Percentiles rank a stretch among this genome's conserved stretches.
phyloP scores from a whole-genome alignment of 139 green algal genomes.

The Desmodesmus armatus region DNA sequence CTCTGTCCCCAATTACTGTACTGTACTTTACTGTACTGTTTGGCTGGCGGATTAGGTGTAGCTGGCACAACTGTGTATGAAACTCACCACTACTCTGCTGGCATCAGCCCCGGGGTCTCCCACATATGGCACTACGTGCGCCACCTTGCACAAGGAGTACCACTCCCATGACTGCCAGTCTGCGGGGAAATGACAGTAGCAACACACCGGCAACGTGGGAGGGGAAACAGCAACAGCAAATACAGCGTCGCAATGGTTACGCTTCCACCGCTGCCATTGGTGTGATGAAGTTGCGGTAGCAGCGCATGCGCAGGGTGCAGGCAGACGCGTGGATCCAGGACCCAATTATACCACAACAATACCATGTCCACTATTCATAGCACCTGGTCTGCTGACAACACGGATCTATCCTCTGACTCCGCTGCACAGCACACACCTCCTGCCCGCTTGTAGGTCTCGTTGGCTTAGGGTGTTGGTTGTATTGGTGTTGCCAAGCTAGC shows the following conservation, averaged over 20 bases:
- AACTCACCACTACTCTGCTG: too few species aligned
- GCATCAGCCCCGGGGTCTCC: constrained; percentile 24
- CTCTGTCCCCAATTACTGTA: too few species aligned
- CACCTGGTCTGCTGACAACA: too few species aligned
- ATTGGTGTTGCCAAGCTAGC: too few species aligned
- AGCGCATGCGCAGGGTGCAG: not conserved
- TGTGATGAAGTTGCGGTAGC: not conserved
- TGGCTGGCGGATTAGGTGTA: too few species aligned
- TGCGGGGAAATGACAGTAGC: not conserved
- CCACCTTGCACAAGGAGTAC: constrained; percentile 21
- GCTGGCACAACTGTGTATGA: too few species aligned
- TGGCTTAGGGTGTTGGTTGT: too few species aligned
- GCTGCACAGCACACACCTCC: too few species aligned
- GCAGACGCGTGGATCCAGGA: not conserved
- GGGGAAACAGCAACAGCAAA: not conserved
- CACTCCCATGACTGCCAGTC: constrained; percentile 30
- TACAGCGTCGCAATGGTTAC: not conserved
- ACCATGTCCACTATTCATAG: not conserved
- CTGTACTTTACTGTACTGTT: too few species aligned
- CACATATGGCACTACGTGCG: constrained; percentile 32
- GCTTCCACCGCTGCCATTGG: not conserved
- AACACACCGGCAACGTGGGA: not conserved
- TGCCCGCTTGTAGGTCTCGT: too few species aligned
- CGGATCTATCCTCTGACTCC: too few species aligned
- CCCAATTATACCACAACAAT: not conserved